A percentile compares a stretch with the other conserved stretches of the same genome.
These are phyloP conservation scores for Fusarium caatingaense DNA, from an alignment of 2,329 filamentous ascomycete genomes.

Conservation along the genomic window DNA sequence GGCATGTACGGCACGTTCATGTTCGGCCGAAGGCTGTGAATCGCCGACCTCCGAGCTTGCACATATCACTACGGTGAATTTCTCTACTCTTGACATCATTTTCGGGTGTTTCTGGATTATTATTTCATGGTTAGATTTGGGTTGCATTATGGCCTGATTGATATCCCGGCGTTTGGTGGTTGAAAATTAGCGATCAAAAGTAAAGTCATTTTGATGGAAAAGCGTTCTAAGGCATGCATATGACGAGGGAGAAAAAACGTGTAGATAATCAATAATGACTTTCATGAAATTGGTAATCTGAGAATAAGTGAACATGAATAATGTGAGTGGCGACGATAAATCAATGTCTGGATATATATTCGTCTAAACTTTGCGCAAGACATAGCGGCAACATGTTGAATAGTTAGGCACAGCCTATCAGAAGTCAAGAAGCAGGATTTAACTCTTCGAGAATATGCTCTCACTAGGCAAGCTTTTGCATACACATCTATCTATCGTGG, in stretches of 20 bases:
- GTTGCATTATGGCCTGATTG: slow-evolving; percentile 43
- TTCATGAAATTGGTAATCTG: slow-evolving; percentile 18
- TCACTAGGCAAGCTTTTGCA: slow-evolving; percentile 1
- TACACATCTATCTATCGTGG: background rate
- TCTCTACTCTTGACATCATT: slow-evolving; percentile 43
- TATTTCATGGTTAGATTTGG: slow-evolving; percentile 20
- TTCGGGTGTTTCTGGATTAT: slow-evolving; percentile 20
- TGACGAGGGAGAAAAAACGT: slow-evolving; percentile 38
- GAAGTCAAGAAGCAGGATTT: background rate
- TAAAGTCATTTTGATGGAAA: slow-evolving; percentile 45
- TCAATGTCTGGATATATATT: background rate
- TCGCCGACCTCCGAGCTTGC: slow-evolving; percentile 50
- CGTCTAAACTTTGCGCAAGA: background rate
- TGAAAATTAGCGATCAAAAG: slow-evolving; percentile 45
- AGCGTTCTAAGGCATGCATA: slow-evolving; percentile 41
- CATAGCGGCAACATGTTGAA: background rate
- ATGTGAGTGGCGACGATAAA: background rate
- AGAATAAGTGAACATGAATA: background rate
- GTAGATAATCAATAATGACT: slow-evolving; percentile 42
- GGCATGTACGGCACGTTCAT: slow-evolving; percentile 86
- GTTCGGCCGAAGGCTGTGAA: slow-evolving; percentile 69
- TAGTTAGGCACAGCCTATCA: slow-evolving; percentile 15
- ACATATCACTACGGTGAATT: slow-evolving; percentile 38
- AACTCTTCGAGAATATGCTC: slow-evolving; percentile 14
- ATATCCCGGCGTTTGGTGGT: slow-evolving; percentile 45